Conservation (phyloP, 768 basidiomycete species). For the Podaxis pistillaris region DNA sequence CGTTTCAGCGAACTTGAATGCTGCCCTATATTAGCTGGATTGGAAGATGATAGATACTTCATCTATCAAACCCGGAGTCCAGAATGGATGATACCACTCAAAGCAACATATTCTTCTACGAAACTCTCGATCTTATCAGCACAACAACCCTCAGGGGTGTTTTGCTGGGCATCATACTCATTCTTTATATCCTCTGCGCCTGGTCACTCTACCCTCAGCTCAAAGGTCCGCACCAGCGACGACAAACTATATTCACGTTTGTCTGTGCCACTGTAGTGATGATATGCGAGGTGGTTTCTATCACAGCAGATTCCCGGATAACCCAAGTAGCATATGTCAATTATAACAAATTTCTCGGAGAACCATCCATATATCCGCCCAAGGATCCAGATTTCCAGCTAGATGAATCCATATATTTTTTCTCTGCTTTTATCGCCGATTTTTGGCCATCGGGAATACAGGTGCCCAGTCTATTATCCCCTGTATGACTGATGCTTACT, state of each 20-base stretch:
- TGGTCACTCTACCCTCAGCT: not conserved
- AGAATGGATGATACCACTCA: not conserved
- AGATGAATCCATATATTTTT: too few species aligned
- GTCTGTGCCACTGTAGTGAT: not conserved
- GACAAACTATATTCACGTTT: not conserved
- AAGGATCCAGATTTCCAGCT: not conserved
- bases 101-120: not conserved
- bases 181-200: not conserved
- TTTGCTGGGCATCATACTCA: not conserved
- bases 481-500: not conserved
- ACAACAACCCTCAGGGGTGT: not conserved
- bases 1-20: too few species aligned
- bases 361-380: not conserved
- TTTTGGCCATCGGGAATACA: not conserved
- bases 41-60: too few species aligned
- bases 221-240: not conserved
- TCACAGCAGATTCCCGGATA: not conserved
- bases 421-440: not conserved
- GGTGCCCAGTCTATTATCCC: not conserved
- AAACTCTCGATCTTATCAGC: not conserved
- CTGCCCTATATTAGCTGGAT: too few species aligned
- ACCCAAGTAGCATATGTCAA: not conserved
- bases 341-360: not conserved
- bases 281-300: not conserved
- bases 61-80: not conserved